Base-by-base conservation (phyloP, 805 yeast genomes). In the Grigorovia humatica region DNA sequence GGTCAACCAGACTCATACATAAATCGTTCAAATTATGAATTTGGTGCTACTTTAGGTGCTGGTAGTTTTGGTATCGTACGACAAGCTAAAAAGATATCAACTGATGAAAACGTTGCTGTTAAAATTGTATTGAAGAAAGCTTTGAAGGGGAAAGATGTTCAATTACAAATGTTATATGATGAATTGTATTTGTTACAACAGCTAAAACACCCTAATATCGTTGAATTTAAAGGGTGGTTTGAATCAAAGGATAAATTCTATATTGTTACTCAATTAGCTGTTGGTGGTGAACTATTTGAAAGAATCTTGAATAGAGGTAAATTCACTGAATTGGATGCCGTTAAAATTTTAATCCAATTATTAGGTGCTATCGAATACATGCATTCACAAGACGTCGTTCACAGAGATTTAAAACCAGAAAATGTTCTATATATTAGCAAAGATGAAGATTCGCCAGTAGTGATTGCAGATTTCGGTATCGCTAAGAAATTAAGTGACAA, bases 251-350 rank as follows among this genome's bases (percentile, higher is more conserved):
- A 89, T 60, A 91, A 91, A 71, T 89, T 87, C 68, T 91, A 88
- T 64, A 84, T 91, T 53, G 96, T 88, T 18, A 91, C 97, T 1
- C 96, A 91, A 67, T 73, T 91, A 62, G 97, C 97, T 23, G 84
- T 89, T 1, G 99, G 99, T 32, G 99, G 99, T 48, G 99, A 91
- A 67, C 71, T 91, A 52, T 91, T 91, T 64, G 96, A 90, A 55
- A 73, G 97, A 50, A 88, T 91, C 55, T 77, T 89, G 43, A 73
- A 80, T 48, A 74, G 82, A 60, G 96, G 97, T 13, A 77, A 82
- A 51, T 91, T 88, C 68, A 87, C 96, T 5, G 99, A 91, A 66
- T 75, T 74, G 55, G 96, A 90, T 65, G 98, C 97, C 1, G 82
- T 86, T 11, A 70, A 73, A 51, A 83, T 89, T 48, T 73, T 90